Conservation (phyloP, 257 asterid genomes). For the Capsicum pubescens region DNA sequence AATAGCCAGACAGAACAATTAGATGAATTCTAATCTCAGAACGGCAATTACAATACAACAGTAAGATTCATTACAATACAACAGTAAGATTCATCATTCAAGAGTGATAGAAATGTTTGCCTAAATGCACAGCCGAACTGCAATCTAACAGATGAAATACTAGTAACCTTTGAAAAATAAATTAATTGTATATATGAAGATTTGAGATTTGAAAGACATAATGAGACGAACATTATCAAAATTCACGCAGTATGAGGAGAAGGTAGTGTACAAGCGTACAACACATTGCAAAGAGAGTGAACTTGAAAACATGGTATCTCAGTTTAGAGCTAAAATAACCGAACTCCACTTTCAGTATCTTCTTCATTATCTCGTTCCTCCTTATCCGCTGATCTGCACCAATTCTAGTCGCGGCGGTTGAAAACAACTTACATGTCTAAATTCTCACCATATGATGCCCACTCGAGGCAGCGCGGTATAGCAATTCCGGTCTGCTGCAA, state of each 20-base stretch:
- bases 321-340: background rate
- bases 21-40: background rate
- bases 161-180: background rate
- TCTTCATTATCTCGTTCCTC: background rate
- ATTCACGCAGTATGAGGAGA: conserved; percentile 19
- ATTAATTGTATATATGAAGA: background rate
- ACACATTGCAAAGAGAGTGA: background rate
- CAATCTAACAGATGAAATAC: background rate
- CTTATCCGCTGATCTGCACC: background rate
- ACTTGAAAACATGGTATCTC: conserved; percentile 22
- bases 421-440: background rate
- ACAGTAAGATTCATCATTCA: background rate
- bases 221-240: background rate
- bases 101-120: background rate
- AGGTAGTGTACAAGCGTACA: conserved; percentile 12
- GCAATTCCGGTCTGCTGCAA: background rate
- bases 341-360: background rate
- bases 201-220: background rate
- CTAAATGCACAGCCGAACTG: background rate
- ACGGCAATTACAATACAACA: background rate
- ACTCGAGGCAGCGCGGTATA: background rate
- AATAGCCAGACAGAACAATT: background rate
- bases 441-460: conserved; percentile 15
- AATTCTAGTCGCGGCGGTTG: background rate
- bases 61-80: background rate